phyloP scores from a whole-genome alignment of 176 grass and related monocot species.

The Zoysia pacifica region DNA sequence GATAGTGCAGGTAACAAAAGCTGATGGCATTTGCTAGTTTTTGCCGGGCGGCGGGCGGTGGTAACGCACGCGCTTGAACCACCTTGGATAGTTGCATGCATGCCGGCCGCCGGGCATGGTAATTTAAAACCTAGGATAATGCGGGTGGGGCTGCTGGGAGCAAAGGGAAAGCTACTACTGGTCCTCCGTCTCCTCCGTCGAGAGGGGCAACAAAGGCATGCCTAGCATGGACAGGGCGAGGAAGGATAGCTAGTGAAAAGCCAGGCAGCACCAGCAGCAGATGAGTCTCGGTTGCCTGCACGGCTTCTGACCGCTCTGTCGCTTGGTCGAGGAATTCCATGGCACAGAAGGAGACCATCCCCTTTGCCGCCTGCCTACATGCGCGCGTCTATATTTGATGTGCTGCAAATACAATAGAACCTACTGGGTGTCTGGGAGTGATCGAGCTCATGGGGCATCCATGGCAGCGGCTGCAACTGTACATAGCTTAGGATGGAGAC shows the following conservation, averaged over 20 bases:
- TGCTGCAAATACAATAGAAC: neutral
- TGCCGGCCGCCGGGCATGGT: slow-evolving; percentile 4
- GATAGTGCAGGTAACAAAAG: slow-evolving; percentile 8
- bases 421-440: neutral
- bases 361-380: slow-evolving; percentile 4
- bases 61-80: slow-evolving; percentile 10
- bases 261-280: slow-evolving; percentile 9
- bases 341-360: slow-evolving; percentile 37
- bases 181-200: neutral
- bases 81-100: neutral
- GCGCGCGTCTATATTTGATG: slow-evolving; percentile 27
- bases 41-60: neutral
- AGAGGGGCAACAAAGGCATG: slow-evolving; percentile 10
- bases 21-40: slow-evolving; percentile 20
- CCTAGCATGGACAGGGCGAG: neutral
- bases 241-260: slow-evolving; percentile 24
- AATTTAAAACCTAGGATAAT: slow-evolving; percentile 33
- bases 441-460: slow-evolving; percentile 1
- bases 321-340: slow-evolving; percentile 77
- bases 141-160: slow-evolving; percentile 23
- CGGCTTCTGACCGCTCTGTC: slow-evolving; percentile 66
- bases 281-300: slow-evolving; percentile 38
- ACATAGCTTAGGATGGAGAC: neutral
- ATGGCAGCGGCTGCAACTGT: neutral
- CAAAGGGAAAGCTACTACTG: slow-evolving; percentile 4